Conservation (phyloP, 176 grass and related monocot species). For the Bromus sterilis region DNA sequence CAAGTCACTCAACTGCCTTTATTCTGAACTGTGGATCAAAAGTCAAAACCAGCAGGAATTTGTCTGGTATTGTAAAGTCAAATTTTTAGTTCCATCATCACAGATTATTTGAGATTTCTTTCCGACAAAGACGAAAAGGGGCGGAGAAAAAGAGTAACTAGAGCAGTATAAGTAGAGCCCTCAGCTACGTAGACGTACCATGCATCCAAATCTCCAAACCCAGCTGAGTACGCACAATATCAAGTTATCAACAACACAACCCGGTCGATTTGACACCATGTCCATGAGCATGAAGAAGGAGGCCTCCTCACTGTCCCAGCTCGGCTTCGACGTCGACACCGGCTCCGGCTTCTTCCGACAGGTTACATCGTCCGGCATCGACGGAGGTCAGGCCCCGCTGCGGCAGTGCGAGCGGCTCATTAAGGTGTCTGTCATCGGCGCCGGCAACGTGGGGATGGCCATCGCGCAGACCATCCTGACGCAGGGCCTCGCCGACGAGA, state of each 20-base stretch:
- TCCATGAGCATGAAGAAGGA: conserved; percentile 47
- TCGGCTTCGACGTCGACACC: conserved; percentile 27
- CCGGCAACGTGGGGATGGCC: conserved; percentile 67
- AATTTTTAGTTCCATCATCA: background rate
- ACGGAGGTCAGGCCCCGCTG: background rate
- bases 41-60: background rate
- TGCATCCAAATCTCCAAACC: background rate
- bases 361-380: background rate
- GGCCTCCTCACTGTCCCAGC: conserved; percentile 30
- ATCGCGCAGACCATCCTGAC: conserved; percentile 69
- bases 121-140: background rate
- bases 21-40: background rate
- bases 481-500: conserved; percentile 47
- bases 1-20: background rate
- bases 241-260: too few species aligned
- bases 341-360: background rate
- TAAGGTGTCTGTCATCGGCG: conserved; percentile 50
- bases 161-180: background rate
- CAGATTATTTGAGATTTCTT: background rate
- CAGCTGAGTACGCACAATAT: background rate
- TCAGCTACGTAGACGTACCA: background rate
- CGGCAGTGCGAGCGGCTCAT: background rate
- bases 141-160: background rate
- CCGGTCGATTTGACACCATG: background rate
- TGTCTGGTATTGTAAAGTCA: background rate